Evolutionary conservation across 177 flowering plant genomes (phyloP).

Genomic region (Vitis hybrid): DNA sequence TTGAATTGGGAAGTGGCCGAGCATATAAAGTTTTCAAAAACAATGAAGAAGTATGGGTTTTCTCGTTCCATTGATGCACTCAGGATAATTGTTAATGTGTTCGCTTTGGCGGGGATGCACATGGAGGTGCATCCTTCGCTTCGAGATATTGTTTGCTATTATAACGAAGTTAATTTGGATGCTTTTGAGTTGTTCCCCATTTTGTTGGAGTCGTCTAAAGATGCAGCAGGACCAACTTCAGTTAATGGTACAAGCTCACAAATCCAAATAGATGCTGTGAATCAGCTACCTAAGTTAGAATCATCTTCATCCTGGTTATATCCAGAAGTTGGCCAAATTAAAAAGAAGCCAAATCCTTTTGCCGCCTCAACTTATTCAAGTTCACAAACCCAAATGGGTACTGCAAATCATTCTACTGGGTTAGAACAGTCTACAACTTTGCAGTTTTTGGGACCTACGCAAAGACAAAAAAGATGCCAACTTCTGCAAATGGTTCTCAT

Average conservation of each 20-base stretch:
- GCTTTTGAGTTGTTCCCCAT: slow-evolving; percentile 22
- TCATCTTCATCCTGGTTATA: not conserved
- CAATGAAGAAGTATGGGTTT: slow-evolving; percentile 34
- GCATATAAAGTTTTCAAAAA: slow-evolving; percentile 25
- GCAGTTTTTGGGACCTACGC: slow-evolving; percentile 9
- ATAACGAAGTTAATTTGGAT: slow-evolving; percentile 22
- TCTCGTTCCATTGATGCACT: slow-evolving; percentile 34
- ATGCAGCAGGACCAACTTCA: slow-evolving; percentile 13
- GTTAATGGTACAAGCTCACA: no score
- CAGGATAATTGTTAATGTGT: slow-evolving; percentile 35
- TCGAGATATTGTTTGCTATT: slow-evolving; percentile 37
- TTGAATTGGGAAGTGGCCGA: slow-evolving; percentile 30
- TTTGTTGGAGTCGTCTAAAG: slow-evolving; percentile 26
- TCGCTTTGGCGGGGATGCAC: slow-evolving; percentile 39
- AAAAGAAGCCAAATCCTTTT: slow-evolving; percentile 7
- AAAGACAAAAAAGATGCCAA: slow-evolving; percentile 11
- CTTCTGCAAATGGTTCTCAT: slow-evolving; percentile 13
- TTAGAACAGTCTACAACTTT: slow-evolving; percentile 5
- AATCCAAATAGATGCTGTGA: no score
- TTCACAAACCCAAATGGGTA: slow-evolving; percentile 3
- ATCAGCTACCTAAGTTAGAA: no score
- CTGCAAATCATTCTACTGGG: slow-evolving; percentile 4
- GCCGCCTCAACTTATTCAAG: not conserved
- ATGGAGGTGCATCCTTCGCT: slow-evolving; percentile 36
- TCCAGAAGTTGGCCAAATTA: slow-evolving; percentile 8